Evolutionary conservation across 306 rosid genomes (phyloP), one percentile per base, ranked within the genome.

Genomic region (Cucurbita maxima): DNA sequence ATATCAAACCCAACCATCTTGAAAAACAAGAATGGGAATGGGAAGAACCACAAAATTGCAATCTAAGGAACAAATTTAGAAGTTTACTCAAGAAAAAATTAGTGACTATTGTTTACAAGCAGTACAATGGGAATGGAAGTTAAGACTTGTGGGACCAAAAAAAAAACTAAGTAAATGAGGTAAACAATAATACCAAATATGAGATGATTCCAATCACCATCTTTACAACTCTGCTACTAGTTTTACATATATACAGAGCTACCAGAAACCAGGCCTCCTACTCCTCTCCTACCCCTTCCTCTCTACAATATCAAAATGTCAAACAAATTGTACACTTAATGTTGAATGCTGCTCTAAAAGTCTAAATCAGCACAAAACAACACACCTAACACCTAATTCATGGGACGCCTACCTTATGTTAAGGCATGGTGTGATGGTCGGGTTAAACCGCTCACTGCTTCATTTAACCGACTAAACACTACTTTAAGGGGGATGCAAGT

Each of bases 401-500:
- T 5, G 79, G 79, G 72, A 83, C 72, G 72, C 83, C 30, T 76
- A 69, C 83, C 30, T 76, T 91, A n/a, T 36, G 81, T 75, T 75
- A 75, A 70, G 52, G 71, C 82, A 36, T 83, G 89, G 81, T 87
- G 83, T 3, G 87, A 76, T 37, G 83, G 87, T 71, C 92, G 83
- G 14, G 84, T 92, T 76, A 79, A 82, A 34, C 97, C 96, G 40
- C 81, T 88, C 84, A 91, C 85, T 38, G 99, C 97, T 81, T 91
- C 96, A n/a, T 88, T 81, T 85, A 95, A 89, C 84, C 99, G 81
- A 87, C 97, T 89, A 76, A 95, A 95, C 68, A 91, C 97, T 83
- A 95, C 73, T 45, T 80, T 86, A 15, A 95, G 85, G 36, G 99
- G 99, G 76, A 95, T 84, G 77, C 99, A 95, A 47, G 90, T 88